phyloP scores from a whole-genome alignment of 129 eudicot genomes.

The Saposhnikovia divaricata region DNA sequence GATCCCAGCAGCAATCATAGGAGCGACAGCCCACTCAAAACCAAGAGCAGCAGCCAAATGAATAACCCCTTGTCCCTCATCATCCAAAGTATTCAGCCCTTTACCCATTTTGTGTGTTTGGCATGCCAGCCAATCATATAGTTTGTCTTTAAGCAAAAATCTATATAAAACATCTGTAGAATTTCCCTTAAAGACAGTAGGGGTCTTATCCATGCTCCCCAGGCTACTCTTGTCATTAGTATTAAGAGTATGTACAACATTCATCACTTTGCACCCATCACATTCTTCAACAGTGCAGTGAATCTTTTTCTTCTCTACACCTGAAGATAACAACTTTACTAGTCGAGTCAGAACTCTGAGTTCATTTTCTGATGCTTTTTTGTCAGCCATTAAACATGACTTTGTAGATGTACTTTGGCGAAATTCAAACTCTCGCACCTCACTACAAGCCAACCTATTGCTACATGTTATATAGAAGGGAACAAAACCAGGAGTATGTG shows the following conservation, averaged over 20 bases:
- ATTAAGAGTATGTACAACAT: constrained; percentile 5
- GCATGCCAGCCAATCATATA: constrained; percentile 23
- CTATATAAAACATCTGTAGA: constrained; percentile 12
- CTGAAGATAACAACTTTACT: constrained; percentile 19
- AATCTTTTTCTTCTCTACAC: constrained; percentile 11
- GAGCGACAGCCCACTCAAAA: constrained; percentile 30
- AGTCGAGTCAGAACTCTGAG: constrained; percentile 11
- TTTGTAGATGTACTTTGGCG: constrained; percentile 1
- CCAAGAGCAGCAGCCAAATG: constrained; percentile 39
- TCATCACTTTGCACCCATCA: constrained; percentile 30
- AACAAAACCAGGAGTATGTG: constrained; percentile 21
- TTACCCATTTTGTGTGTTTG: constrained; percentile 20
- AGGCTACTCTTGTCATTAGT: background rate
- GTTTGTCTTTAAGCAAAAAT: constrained; percentile 30
- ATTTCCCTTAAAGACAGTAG: background rate
- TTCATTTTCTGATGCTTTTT: constrained; percentile 13
- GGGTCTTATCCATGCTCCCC: constrained; percentile 13
- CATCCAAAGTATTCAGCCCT: constrained; percentile 22
- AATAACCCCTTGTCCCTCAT: constrained; percentile 30
- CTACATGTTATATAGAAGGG: constrained; percentile 29
- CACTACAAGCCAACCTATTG: constrained; percentile 35
- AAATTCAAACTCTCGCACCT: constrained; percentile 32
- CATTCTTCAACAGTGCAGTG: constrained; percentile 18
- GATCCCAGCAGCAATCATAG: constrained; percentile 28
- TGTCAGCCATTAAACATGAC: constrained; percentile 1